These are phyloP conservation scores for Colletotrichum phormii DNA, from an alignment of 2,329 filamentous ascomycete genomes.

Conservation along the genomic window DNA sequence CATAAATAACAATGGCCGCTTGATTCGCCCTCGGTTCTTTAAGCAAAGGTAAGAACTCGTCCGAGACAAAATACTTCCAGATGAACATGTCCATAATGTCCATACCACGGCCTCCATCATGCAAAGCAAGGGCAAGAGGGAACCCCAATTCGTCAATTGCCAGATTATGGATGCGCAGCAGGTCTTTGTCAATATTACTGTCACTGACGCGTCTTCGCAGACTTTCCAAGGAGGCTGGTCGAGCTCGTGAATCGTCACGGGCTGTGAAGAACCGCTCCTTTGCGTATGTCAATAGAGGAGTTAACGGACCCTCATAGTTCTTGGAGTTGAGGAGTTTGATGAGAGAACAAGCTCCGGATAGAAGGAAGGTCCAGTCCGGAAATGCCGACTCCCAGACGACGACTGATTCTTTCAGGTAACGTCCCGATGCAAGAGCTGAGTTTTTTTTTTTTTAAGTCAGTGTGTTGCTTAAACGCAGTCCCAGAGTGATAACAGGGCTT, in stretches of 20 bases:
- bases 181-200: conserved; percentile 32
- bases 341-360: conserved; percentile 44
- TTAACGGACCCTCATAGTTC: conserved; percentile 33
- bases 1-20: conserved; percentile 49
- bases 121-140: conserved; percentile 26
- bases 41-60: conserved; percentile 51
- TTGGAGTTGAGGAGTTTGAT: conserved; percentile 38
- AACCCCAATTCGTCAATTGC: conserved; percentile 37
- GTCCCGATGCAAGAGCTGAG: conserved; percentile 42
- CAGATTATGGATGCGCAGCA: conserved; percentile 35
- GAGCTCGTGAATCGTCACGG: not conserved
- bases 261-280: conserved; percentile 38
- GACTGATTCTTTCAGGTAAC: conserved; percentile 43
- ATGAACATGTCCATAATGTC: conserved; percentile 54
- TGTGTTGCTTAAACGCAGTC: not conserved
- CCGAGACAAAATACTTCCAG: conserved; percentile 51
- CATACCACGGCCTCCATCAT: conserved; percentile 19
- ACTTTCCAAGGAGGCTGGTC: conserved; percentile 30
- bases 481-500: not conserved
- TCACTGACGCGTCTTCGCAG: conserved; percentile 36
- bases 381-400: conserved; percentile 43
- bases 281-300: conserved; percentile 40
- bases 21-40: conserved; percentile 39
- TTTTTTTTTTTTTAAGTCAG: not conserved
- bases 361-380: conserved; percentile 47